Percentiles rank a stretch among this genome's conserved stretches.
These are phyloP conservation scores for Linum lewisii DNA, from an alignment of 345 rosid species.

Conservation along the genomic window DNA sequence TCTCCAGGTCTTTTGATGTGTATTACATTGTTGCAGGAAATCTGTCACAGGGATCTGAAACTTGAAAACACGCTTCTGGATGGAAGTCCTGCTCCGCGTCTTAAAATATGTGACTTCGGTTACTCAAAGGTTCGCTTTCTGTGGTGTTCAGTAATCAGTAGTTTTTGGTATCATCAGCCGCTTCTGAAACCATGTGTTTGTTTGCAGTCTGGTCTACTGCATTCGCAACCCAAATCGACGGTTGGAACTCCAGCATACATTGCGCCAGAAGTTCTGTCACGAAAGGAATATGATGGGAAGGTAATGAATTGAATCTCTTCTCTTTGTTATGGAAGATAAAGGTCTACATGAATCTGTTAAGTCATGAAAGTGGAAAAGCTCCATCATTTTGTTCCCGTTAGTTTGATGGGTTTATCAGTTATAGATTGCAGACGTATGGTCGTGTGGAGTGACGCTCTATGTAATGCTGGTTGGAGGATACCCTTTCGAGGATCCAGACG, in stretches of 20 bases:
- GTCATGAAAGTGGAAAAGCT: background rate
- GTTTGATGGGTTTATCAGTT: background rate
- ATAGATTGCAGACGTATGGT: constrained; percentile 6
- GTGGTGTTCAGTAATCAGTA: background rate
- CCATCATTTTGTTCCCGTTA: background rate
- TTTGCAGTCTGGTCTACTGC: constrained; percentile 3
- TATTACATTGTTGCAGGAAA: background rate
- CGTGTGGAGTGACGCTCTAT: constrained; percentile 5
- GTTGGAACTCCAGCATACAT: constrained; percentile 5
- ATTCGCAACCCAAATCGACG: background rate
- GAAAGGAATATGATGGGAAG: constrained; percentile 5
- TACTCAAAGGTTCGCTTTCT: background rate
- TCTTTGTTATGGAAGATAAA: background rate
- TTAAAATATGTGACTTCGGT: constrained; percentile 5
- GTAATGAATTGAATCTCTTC: background rate
- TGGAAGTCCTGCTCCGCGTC: constrained; percentile 2
- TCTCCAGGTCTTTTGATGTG: background rate
- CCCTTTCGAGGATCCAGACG: constrained; percentile 5
- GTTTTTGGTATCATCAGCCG: too few relatives aligned
- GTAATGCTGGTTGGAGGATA: constrained; percentile 4
- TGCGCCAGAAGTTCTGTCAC: constrained; percentile 1
- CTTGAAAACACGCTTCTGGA: constrained; percentile 5
- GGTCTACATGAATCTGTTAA: background rate
- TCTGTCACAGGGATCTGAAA: constrained; percentile 6
- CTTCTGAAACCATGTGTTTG: background rate